These are phyloP conservation scores for Alternaria triticina DNA, from an alignment of 2,329 filamentous ascomycete genomes.

Conservation along the genomic window DNA sequence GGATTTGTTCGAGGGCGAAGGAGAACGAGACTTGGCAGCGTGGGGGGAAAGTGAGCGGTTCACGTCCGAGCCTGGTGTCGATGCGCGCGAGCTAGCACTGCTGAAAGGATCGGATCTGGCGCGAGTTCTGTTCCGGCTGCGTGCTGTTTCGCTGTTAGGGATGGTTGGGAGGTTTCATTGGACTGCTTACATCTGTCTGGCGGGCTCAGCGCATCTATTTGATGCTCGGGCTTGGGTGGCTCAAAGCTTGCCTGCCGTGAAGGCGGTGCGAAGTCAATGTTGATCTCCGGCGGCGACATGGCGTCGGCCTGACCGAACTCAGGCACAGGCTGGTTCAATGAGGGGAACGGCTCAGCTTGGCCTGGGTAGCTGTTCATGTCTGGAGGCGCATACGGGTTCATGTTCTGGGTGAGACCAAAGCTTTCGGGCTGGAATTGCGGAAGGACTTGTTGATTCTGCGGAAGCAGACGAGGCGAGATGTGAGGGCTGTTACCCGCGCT, in stretches of 20 bases:
- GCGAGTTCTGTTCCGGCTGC: conserved; percentile 62
- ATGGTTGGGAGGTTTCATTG: conserved; percentile 19
- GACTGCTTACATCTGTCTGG: conserved; percentile 67
- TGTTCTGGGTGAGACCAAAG: conserved; percentile 55
- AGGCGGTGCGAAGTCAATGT: conserved; percentile 87
- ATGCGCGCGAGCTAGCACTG: conserved; percentile 54
- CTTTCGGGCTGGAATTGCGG: conserved; percentile 56
- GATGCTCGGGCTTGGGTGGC: conserved; percentile 66
- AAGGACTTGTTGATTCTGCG: conserved; percentile 71
- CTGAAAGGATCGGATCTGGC: conserved; percentile 67
- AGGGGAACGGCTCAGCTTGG: conserved; percentile 56
- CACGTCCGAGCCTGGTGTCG: conserved; percentile 48
- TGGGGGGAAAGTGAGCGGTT: conserved; percentile 53
- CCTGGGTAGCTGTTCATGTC: conserved; percentile 60
- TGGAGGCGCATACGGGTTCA: conserved; percentile 56
- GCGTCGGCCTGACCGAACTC: conserved; percentile 73
- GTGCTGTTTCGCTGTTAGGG: conserved; percentile 49
- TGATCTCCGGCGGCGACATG: conserved; percentile 93
- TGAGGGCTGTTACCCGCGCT: conserved; percentile 77
- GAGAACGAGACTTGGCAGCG: conserved; percentile 53
- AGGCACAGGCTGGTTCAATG: conserved; percentile 56
- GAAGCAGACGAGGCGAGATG: conserved; percentile 67
- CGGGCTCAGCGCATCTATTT: conserved; percentile 79
- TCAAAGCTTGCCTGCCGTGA: conserved; percentile 71
- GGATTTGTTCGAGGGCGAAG: conserved; percentile 56